Evolutionary conservation across 2,329 filamentous ascomycete genomes (phyloP).

Genomic region (Alternaria sp.): DNA sequence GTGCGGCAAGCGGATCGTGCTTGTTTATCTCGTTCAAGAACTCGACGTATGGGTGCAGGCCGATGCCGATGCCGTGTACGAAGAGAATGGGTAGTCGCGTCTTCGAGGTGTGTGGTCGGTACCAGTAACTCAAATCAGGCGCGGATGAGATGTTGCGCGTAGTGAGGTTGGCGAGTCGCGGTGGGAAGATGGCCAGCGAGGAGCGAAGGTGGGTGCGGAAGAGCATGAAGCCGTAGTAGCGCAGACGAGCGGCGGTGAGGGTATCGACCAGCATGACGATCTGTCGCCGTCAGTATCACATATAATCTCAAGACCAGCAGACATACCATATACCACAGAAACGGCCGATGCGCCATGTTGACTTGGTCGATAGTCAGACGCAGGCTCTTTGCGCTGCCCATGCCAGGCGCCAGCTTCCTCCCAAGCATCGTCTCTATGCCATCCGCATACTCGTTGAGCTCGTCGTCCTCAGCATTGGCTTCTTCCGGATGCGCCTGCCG

Average conservation of each 20-base stretch:
- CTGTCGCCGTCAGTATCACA: slow-evolving; percentile 28
- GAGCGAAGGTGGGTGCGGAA: slow-evolving; percentile 54
- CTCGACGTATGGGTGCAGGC: slow-evolving; percentile 66
- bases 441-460: slow-evolving; percentile 62
- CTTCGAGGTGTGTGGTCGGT: slow-evolving; percentile 67
- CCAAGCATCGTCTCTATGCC: slow-evolving; percentile 62
- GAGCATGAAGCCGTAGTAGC: slow-evolving; percentile 60
- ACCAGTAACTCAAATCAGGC: slow-evolving; percentile 67
- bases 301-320: not conserved
- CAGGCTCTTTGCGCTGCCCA: slow-evolving; percentile 63
- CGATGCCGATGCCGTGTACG: slow-evolving; percentile 74
- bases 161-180: slow-evolving; percentile 60
- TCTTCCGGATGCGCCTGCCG: slow-evolving; percentile 24
- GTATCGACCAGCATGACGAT: slow-evolving; percentile 61
- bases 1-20: slow-evolving; percentile 24
- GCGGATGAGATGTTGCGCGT: slow-evolving; percentile 58
- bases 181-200: slow-evolving; percentile 63
- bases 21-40: slow-evolving; percentile 63
- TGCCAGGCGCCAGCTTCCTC: slow-evolving; percentile 59
- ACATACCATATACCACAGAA: slow-evolving; percentile 69
- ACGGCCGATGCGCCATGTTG: slow-evolving; percentile 65
- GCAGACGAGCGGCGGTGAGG: slow-evolving; percentile 51
- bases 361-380: slow-evolving; percentile 72
- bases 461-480: slow-evolving; percentile 51
- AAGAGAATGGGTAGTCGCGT: slow-evolving; percentile 68